A percentile compares a stretch with the other conserved stretches of the same genome.
Evolutionary conservation across 768 basidiomycete genomes (phyloP).

Genomic region (Collybiopsis confluens): DNA sequence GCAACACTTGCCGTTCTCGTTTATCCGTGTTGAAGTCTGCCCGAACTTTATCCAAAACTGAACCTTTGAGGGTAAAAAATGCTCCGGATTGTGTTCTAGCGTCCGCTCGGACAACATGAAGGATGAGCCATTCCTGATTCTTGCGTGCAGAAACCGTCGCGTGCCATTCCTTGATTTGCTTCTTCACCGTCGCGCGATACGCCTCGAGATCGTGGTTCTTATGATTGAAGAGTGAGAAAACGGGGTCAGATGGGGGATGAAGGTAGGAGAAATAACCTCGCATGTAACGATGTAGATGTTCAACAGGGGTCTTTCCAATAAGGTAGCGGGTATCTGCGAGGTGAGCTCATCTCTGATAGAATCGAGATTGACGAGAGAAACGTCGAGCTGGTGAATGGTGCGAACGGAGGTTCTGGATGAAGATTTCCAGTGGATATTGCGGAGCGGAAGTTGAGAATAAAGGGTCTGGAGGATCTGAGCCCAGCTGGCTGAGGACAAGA

Average conservation of each 20-base stretch:
- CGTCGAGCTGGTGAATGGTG: slow-evolving; percentile 58
- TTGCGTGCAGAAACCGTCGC: slow-evolving; percentile 56
- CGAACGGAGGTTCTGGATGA: slow-evolving; percentile 35
- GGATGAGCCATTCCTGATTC: slow-evolving; percentile 91
- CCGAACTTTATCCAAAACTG: slow-evolving; percentile 84
- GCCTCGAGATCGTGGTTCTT: slow-evolving; percentile 64
- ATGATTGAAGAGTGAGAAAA: not conserved
- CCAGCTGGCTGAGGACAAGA: slow-evolving; percentile 71
- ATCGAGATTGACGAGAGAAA: slow-evolving; percentile 68
- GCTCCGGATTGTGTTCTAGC: slow-evolving; percentile 52
- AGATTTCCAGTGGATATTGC: slow-evolving; percentile 92
- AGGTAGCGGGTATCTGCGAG: slow-evolving; percentile 69
- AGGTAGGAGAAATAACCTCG: slow-evolving; percentile 50
- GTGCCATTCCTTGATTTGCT: slow-evolving; percentile 94
- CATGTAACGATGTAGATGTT: slow-evolving; percentile 85
- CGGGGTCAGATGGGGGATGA: slow-evolving; percentile 8
- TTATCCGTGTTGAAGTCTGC: slow-evolving; percentile 90
- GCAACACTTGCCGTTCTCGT: slow-evolving; percentile 62
- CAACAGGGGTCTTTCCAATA: slow-evolving; percentile 83
- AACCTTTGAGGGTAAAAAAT: slow-evolving; percentile 81
- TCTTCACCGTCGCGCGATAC: slow-evolving; percentile 74
- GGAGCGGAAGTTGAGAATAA: slow-evolving; percentile 73
- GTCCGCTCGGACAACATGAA: slow-evolving; percentile 80
- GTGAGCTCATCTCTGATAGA: slow-evolving; percentile 67
- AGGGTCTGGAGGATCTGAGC: slow-evolving; percentile 62